phyloP scores from a whole-genome alignment of 2,329 filamentous ascomycete species.

The Parastagonospora avenae region DNA sequence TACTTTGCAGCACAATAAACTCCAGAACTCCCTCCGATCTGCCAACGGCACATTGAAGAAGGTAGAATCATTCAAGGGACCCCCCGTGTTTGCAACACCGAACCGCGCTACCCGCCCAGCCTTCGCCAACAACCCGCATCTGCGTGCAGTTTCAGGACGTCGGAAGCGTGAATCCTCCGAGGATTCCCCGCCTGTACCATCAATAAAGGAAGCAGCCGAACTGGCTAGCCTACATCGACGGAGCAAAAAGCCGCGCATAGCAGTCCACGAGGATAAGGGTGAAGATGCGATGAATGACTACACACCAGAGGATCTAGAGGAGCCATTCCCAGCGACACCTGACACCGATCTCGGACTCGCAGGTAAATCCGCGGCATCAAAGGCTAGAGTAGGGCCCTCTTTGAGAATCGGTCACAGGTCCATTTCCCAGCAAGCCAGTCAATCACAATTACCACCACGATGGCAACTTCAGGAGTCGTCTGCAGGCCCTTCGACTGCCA shows the following conservation, averaged over 20 bases:
- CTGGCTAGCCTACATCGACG: conserved; percentile 56
- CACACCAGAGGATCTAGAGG: conserved; percentile 42
- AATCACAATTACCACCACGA: conserved; percentile 15
- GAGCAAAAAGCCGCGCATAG: conserved; percentile 54
- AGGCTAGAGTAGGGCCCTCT: conserved; percentile 20
- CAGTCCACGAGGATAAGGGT: conserved; percentile 27
- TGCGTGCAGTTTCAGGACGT: conserved; percentile 35
- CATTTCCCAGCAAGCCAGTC: conserved; percentile 22
- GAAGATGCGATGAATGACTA: conserved; percentile 22
- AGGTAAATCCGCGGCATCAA: conserved; percentile 27
- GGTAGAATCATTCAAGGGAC: conserved; percentile 47
- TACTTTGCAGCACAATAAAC: conserved; percentile 49
- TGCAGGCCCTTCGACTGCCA: conserved; percentile 27
- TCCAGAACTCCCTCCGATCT: conserved; percentile 51
- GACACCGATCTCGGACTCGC: conserved; percentile 42
- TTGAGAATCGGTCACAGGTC: conserved; percentile 22
- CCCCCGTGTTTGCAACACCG: conserved; percentile 49
- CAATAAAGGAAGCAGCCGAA: conserved; percentile 60
- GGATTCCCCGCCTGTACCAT: conserved; percentile 56
- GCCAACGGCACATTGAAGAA: conserved; percentile 55
- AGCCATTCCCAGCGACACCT: conserved; percentile 43
- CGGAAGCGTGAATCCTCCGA: conserved; percentile 50
- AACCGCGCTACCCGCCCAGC: conserved; percentile 43
- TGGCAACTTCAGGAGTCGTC: conserved; percentile 35
- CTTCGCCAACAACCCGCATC: conserved; percentile 21